phyloP scores from a whole-genome alignment of 2,329 filamentous ascomycete genomes.

The Epichloe sylvatica region DNA sequence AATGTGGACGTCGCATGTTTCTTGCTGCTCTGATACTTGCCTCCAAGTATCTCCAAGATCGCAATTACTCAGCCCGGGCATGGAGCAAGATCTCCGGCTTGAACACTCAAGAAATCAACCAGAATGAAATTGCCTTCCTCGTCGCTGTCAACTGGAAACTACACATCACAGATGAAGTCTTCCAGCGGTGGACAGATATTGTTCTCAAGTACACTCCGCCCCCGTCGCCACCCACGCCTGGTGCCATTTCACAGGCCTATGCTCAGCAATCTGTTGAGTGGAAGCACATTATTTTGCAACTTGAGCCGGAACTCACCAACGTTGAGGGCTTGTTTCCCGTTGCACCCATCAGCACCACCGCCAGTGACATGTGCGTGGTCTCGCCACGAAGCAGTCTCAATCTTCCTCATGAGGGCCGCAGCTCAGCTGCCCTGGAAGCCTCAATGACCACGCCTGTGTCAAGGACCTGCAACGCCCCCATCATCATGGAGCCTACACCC shows the following conservation, averaged over 20 bases:
- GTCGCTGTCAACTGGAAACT: constrained; percentile 85
- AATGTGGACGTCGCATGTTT: constrained; percentile 96
- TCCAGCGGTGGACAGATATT: constrained; percentile 88
- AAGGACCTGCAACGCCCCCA: constrained; percentile 27
- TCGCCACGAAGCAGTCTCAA: constrained; percentile 32
- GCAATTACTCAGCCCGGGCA: constrained; percentile 91
- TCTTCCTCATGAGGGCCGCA: constrained; percentile 24
- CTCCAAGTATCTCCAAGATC: constrained; percentile 94
- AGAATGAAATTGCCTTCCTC: constrained; percentile 88
- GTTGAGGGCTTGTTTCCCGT: constrained; percentile 35
- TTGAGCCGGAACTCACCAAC: constrained; percentile 46
- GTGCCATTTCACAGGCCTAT: constrained; percentile 26
- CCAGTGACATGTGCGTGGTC: constrained; percentile 22
- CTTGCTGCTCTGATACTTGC: constrained; percentile 86
- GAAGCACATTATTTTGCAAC: constrained; percentile 42
- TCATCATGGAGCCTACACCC: constrained; percentile 34
- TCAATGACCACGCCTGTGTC: constrained; percentile 26
- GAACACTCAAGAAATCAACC: constrained; percentile 84
- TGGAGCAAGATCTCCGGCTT: constrained; percentile 99
- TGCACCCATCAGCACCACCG: constrained; percentile 15
- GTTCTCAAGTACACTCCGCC: constrained; percentile 77
- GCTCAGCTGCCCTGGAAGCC: constrained; percentile 22
- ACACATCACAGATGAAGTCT: constrained; percentile 78
- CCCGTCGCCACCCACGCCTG: constrained; percentile 41
- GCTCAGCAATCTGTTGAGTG: constrained; percentile 39